Base-by-base conservation (phyloP, 164 flowering plant species). In the Dillenia turbinata region DNA sequence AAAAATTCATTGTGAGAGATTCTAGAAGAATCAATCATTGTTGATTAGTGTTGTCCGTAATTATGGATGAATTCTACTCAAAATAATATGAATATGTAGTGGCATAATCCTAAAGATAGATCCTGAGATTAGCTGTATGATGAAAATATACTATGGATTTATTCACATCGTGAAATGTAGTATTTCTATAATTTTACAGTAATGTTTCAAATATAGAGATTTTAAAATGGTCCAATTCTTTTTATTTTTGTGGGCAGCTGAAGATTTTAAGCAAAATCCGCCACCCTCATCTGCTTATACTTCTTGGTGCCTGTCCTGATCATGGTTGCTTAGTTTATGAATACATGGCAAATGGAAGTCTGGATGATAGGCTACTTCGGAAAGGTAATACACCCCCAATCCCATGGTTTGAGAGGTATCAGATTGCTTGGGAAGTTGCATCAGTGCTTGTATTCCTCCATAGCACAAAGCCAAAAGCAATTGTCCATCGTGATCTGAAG, bases 381-480 rank as follows among this genome's bases (percentile, higher is more conserved):
- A 77, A 65, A 66, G 65, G 76, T 48, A 62, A 70, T 9, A 81
- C 85, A 1, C 82, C 85, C 10, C 80, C 93, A 13, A 75, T 94
- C 47, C 92, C 90, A 44, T 94, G 99, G 96, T 84, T 70, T 61
- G 85, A 73, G 10, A 77, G 99, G 43, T 87, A 55, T 59, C 78
- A 90, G 26, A 86, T 94, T 61, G 97, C 96, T 54, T 83, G 90
- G 86, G 99, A 94, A 78, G 80, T 94, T 47, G 97, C 96, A 9
- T 85, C 96, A 1, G 85, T 87, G 45, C 82, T 94, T 19, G 77
- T 69, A 46, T 91, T 88, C 69, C 89, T 94, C 4, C 99, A 94
- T 75, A 84, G 69, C 69, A 64, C 88, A 48, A 88, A 84, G 69
- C 99, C 99, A 49, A 74, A 74, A 59, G 78, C 90, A 2, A 81